Conservation (phyloP, 441 rosid genomes). For the Pelargonium australe region DNA sequence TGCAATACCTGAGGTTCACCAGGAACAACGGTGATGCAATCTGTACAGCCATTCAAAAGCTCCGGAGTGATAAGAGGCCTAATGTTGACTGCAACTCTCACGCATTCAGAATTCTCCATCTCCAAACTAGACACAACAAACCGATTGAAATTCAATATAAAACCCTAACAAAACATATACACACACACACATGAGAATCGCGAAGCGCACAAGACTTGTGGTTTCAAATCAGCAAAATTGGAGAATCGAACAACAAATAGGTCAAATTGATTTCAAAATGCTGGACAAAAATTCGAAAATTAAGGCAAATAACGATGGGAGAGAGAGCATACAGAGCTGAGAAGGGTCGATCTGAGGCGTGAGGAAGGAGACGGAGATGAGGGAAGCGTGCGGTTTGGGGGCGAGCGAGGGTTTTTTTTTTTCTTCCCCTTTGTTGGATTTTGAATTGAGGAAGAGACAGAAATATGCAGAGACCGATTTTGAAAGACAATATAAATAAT, state of each 20-base stretch:
- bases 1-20: slow-evolving; percentile 77
- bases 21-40: slow-evolving; percentile 73
- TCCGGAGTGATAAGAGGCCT: slow-evolving; percentile 84
- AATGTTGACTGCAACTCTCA: slow-evolving; percentile 78
- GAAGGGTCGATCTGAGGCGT: background rate
- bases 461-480: background rate
- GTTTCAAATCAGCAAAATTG: background rate
- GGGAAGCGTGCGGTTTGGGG: background rate
- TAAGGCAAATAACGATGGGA: background rate
- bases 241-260: background rate
- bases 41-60: slow-evolving; percentile 77
- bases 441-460: slow-evolving; percentile 6
- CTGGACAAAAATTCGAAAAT: background rate
- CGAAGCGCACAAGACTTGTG: background rate
- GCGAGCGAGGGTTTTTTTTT: background rate
- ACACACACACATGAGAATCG: background rate
- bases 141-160: background rate
- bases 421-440: background rate
- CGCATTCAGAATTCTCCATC: slow-evolving; percentile 72
- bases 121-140: slow-evolving; percentile 9
- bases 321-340: background rate
- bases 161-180: background rate
- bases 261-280: background rate
- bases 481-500: background rate
- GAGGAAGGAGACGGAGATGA: slow-evolving; percentile 10